phyloP scores from a whole-genome alignment of 176 grass and related monocot species.

The Pontederia crassipes region DNA sequence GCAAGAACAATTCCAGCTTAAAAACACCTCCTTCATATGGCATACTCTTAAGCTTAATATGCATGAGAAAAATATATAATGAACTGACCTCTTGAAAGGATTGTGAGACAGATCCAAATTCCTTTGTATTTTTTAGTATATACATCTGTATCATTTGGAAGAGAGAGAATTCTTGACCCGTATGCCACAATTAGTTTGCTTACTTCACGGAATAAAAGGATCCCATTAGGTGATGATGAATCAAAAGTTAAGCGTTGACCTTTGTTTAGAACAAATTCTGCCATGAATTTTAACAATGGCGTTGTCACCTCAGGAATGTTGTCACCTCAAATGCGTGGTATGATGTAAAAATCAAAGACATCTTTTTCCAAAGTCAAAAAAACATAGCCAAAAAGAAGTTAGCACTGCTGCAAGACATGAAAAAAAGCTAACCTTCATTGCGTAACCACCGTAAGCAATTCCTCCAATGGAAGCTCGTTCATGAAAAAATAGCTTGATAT shows the following conservation, averaged over 20 bases:
- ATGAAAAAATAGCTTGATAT: too few species aligned
- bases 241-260: constrained; percentile 95
- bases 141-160: constrained; percentile 71
- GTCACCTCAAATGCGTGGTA: too few species aligned
- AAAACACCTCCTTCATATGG: constrained; percentile 78
- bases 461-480: constrained; percentile 59
- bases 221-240: constrained; percentile 97
- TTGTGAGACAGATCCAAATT: constrained; percentile 83
- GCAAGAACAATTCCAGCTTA: constrained; percentile 84
- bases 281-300: constrained; percentile 92
- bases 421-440: constrained; percentile 85
- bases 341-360: too few species aligned
- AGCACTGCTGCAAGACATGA: too few species aligned
- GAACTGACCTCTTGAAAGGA: constrained; percentile 85
- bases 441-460: constrained; percentile 93
- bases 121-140: constrained; percentile 98
- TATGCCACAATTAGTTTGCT: constrained; percentile 98
- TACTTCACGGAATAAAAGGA: constrained; percentile 95
- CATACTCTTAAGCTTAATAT: constrained; percentile 12
- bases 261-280: constrained; percentile 93
- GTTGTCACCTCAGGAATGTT: constrained; percentile 79
- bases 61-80: constrained; percentile 12
- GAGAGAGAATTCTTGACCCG: constrained; percentile 76
- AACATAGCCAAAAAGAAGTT: too few species aligned
- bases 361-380: too few species aligned